Percentiles rank a stretch among this genome's conserved stretches.
phyloP scores from a whole-genome alignment of 371 early-diverging fungal genomes.

The Syncephalastrum racemosum region DNA sequence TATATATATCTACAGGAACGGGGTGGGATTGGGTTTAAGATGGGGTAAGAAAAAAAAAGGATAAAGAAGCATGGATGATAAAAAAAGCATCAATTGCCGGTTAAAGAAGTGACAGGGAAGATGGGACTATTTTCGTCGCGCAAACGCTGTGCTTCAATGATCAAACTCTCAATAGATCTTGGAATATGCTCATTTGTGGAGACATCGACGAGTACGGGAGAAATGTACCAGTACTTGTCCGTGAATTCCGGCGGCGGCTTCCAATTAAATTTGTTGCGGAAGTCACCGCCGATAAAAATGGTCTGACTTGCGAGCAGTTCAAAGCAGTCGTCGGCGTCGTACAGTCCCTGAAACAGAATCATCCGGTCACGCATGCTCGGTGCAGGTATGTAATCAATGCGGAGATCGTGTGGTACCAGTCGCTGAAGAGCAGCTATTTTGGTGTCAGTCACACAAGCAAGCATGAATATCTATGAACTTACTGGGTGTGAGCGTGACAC shows the following conservation, averaged over 20 bases:
- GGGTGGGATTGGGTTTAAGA: no score
- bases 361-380: slow-evolving; percentile 37
- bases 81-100: no score
- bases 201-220: slow-evolving; percentile 11
- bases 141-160: no score
- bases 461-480: background rate
- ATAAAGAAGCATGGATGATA: no score
- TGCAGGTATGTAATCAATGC: slow-evolving; percentile 38
- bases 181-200: no score
- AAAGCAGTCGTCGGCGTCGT: slow-evolving; percentile 34
- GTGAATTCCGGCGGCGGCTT: slow-evolving; percentile 29
- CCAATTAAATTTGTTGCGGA: slow-evolving; percentile 32
- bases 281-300: slow-evolving; percentile 36
- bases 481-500: slow-evolving; percentile 27
- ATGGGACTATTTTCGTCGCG: no score
- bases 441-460: background rate
- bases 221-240: slow-evolving; percentile 32
- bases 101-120: no score
- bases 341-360: slow-evolving; percentile 40
- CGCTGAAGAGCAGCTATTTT: slow-evolving; percentile 35
- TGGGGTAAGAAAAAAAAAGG: no score
- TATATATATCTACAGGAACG: no score
- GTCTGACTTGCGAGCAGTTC: slow-evolving; percentile 22
- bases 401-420: slow-evolving; percentile 34
- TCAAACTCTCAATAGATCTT: no score